These are phyloP conservation scores for Glebionis coronaria DNA, from an alignment of 129 eudicot genomes.

Conservation along the genomic window DNA sequence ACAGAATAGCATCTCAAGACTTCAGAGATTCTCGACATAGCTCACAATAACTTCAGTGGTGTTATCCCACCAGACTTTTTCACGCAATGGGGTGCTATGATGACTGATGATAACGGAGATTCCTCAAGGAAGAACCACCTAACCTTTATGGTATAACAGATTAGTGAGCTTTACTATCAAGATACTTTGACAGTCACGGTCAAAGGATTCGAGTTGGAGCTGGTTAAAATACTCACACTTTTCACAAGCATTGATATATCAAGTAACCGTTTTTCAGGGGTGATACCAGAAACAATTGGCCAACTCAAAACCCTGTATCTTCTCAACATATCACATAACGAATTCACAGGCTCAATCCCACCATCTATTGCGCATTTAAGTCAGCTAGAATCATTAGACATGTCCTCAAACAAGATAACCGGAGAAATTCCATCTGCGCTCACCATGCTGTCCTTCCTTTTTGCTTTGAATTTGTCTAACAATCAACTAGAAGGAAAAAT, in stretches of 20 bases:
- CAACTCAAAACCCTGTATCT: too few relatives aligned
- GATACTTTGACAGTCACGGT: background rate
- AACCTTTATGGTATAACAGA: slow-evolving; percentile 1
- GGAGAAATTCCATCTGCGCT: too few relatives aligned
- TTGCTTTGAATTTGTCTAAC: too few relatives aligned
- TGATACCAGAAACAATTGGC: too few relatives aligned
- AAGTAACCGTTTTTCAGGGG: slow-evolving; percentile 2
- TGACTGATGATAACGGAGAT: slow-evolving; percentile 7
- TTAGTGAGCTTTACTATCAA: slow-evolving; percentile 28
- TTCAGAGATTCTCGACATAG: background rate
- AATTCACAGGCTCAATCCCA: slow-evolving; percentile 52
- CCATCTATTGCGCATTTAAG: slow-evolving; percentile 33
- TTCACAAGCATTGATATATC: slow-evolving; percentile 55
- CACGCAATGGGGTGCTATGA: slow-evolving; percentile 37
- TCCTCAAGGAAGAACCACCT: slow-evolving; percentile 17
- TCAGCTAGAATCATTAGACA: too few relatives aligned
- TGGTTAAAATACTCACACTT: slow-evolving; percentile 3
- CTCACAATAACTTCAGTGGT: slow-evolving; percentile 8
- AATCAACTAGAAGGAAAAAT: too few relatives aligned
- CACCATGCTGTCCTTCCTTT: too few relatives aligned
- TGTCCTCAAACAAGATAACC: too few relatives aligned
- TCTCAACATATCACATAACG: too few relatives aligned
- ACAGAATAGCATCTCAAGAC: too few relatives aligned
- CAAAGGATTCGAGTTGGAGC: too few relatives aligned
- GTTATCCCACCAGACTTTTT: slow-evolving; percentile 24